Conservation (phyloP, 2,329 filamentous ascomycete genomes). For the Coniochaeta prunicola region DNA sequence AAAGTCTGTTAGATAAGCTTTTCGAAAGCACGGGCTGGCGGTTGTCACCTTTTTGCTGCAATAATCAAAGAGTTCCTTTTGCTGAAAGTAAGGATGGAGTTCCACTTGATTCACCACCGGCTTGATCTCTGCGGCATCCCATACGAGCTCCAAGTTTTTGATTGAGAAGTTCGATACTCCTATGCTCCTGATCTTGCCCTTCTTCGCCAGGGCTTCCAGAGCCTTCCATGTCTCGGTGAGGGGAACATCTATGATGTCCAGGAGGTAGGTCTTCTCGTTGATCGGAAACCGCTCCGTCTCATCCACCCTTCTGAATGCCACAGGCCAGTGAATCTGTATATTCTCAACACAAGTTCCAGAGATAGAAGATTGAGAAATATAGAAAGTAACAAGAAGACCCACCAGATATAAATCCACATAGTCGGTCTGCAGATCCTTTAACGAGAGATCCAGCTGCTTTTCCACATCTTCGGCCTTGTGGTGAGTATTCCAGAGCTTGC, state of each 20-base stretch:
- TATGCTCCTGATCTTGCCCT: constrained; percentile 70
- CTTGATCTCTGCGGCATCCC: constrained; percentile 53
- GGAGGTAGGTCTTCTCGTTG: constrained; percentile 31
- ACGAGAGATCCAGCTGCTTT: constrained; percentile 51
- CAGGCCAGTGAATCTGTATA: constrained; percentile 48
- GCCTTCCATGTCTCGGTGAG: constrained; percentile 73
- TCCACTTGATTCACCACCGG: constrained; percentile 80
- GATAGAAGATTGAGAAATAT: constrained; percentile 1
- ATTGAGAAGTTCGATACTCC: constrained; percentile 84
- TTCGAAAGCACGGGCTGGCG: too few relatives aligned
- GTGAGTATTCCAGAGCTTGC: constrained; percentile 77
- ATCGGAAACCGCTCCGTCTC: constrained; percentile 31
- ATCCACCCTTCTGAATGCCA: constrained; percentile 32
- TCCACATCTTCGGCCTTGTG: constrained; percentile 56
- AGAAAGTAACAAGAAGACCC: constrained; percentile 41
- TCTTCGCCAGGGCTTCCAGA: constrained; percentile 61
- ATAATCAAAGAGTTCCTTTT: constrained; percentile 70
- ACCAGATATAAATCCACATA: constrained; percentile 67
- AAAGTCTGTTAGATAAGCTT: not conserved
- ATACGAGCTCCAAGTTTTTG: constrained; percentile 69
- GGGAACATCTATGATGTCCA: constrained; percentile 57
- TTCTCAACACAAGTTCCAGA: constrained; percentile 41
- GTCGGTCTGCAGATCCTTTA: constrained; percentile 53
- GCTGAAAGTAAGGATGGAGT: constrained; percentile 73
- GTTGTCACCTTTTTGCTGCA: constrained; percentile 54